Evolutionary conservation across 805 yeast species (phyloP).

Genomic region (Starmerella ratchasimensis): DNA sequence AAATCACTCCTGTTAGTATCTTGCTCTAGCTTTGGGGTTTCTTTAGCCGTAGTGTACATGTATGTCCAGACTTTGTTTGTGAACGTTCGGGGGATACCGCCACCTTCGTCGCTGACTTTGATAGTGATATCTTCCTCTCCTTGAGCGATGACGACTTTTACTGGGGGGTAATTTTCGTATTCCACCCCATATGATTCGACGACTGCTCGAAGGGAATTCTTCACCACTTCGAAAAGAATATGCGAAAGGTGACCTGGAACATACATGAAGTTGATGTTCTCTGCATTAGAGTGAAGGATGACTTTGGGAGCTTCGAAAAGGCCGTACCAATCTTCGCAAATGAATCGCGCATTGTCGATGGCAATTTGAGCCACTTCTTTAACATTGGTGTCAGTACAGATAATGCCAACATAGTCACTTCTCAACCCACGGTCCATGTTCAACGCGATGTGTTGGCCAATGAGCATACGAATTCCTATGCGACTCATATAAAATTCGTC

Average conservation of each 20-base stretch:
- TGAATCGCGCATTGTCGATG: constrained; percentile 76
- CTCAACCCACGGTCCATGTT: constrained; percentile 47
- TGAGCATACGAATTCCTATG: constrained; percentile 83
- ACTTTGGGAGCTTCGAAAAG: constrained; percentile 77
- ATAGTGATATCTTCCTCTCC: constrained; percentile 85
- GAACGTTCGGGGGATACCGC: constrained; percentile 77
- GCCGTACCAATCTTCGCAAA: constrained; percentile 84
- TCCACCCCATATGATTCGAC: constrained; percentile 62
- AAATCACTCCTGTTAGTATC: constrained; percentile 48
- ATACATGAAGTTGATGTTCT: constrained; percentile 63
- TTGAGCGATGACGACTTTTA: constrained; percentile 74
- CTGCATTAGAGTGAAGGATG: constrained; percentile 59
- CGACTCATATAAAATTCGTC: constrained; percentile 83
- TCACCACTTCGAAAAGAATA: constrained; percentile 78
- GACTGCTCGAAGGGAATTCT: constrained; percentile 78
- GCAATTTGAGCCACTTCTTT: constrained; percentile 77
- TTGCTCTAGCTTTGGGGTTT: constrained; percentile 50
- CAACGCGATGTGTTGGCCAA: constrained; percentile 86
- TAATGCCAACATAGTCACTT: constrained; percentile 73
- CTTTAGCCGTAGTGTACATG: constrained; percentile 73
- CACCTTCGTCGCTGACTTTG: constrained; percentile 86
- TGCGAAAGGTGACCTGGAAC: constrained; percentile 89
- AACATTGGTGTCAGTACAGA: constrained; percentile 72
- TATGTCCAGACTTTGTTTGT: constrained; percentile 83
- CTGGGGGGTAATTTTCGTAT: constrained; percentile 65